Percentiles rank a stretch among this genome's conserved stretches.
Conservation (phyloP, 352 stramenopile genomes). For the Globisporangium ultimum region DNA sequence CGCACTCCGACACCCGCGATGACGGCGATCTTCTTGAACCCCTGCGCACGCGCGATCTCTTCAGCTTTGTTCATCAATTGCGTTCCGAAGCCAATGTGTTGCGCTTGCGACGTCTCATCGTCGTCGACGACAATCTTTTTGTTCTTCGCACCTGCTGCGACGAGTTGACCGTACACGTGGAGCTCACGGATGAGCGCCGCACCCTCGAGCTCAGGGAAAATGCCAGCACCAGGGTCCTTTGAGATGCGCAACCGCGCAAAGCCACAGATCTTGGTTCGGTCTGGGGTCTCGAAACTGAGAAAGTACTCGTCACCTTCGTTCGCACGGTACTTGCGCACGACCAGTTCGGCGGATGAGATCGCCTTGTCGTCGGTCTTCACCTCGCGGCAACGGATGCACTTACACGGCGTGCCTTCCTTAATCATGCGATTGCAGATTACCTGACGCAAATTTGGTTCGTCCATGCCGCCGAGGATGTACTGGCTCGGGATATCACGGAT, state of each 20-base stretch:
- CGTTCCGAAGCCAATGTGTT: conserved; percentile 88
- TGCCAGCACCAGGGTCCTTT: conserved; percentile 47
- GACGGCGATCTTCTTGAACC: conserved; percentile 82
- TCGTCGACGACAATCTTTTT: conserved; percentile 16
- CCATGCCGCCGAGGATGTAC: conserved; percentile 92
- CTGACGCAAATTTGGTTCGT: conserved; percentile 90
- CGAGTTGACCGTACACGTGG: conserved; percentile 89
- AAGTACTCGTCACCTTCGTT: conserved; percentile 91
- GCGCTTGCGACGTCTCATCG: conserved; percentile 49
- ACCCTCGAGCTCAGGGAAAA: conserved; percentile 76
- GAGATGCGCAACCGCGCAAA: conserved; percentile 88
- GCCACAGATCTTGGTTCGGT: conserved; percentile 88
- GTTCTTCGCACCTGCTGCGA: conserved; percentile 48
- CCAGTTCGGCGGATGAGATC: conserved; percentile 63
- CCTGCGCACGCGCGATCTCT: conserved; percentile 63
- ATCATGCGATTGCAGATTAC: conserved; percentile 87
- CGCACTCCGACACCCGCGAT: conserved; percentile 90
- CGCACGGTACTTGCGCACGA: conserved; percentile 81
- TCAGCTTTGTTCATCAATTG: conserved; percentile 84
- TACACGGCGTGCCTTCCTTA: conserved; percentile 60
- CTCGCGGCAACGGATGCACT: conserved; percentile 91
- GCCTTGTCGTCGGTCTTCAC: conserved; percentile 85
- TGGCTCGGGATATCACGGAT: conserved; percentile 93
- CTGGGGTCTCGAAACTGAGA: conserved; percentile 89
- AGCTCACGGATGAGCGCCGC: conserved; percentile 87